A percentile compares a stretch with the other conserved stretches of the same genome.
These are phyloP conservation scores for Dipodascopsis uninucleata DNA, from an alignment of 805 yeast genomes.

Conservation along the genomic window DNA sequence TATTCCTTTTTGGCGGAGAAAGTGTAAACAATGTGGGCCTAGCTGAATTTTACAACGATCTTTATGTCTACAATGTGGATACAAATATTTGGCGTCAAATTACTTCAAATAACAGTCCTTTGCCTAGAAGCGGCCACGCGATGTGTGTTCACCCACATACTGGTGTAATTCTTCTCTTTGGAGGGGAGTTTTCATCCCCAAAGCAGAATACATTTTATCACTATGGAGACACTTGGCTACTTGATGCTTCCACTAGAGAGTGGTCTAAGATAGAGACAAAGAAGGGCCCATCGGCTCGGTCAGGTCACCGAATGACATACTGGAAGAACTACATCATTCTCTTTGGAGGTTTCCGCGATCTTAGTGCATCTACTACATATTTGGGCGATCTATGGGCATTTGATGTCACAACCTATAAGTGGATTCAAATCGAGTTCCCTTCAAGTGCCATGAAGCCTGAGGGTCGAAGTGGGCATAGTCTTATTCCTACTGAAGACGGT, in stretches of 20 bases:
- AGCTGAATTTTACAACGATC: constrained; percentile 76
- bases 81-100: constrained; percentile 76
- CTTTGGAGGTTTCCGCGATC: constrained; percentile 90
- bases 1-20: constrained; percentile 90
- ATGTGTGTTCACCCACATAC: constrained; percentile 83
- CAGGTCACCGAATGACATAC: constrained; percentile 84
- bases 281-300: constrained; percentile 70
- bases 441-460: constrained; percentile 78
- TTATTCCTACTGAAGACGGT: constrained; percentile 74
- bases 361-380: constrained; percentile 80
- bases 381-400: constrained; percentile 86
- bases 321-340: constrained; percentile 89
- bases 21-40: constrained; percentile 45
- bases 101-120: constrained; percentile 80
- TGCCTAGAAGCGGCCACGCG: constrained; percentile 90
- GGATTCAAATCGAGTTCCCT: constrained; percentile 88
- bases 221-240: constrained; percentile 92
- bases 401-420: constrained; percentile 82
- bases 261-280: constrained; percentile 84
- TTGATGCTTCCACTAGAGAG: constrained; percentile 78
- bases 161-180: constrained; percentile 80
- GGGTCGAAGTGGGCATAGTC: constrained; percentile 88
- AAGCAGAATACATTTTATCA: constrained; percentile 94
- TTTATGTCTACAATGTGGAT: constrained; percentile 68
- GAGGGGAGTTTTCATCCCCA: constrained; percentile 96